phyloP scores from a whole-genome alignment of 192 early-diverging fungal species.

The Haplosporangium gracile region DNA sequence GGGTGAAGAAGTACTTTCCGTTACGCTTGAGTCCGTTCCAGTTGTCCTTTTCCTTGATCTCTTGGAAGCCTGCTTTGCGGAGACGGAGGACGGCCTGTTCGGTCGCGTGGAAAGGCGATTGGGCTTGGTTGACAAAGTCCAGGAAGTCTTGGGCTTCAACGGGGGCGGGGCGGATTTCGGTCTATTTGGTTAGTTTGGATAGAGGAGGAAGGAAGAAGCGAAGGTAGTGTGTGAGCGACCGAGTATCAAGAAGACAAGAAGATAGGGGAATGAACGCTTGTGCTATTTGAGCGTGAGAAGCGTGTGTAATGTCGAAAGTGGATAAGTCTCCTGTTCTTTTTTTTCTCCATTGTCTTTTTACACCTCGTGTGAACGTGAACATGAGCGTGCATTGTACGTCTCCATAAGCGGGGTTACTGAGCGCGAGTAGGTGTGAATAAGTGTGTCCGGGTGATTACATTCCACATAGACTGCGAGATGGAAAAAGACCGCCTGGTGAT shows the following conservation, averaged over 20 bases:
- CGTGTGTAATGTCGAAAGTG: no score
- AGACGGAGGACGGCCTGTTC: conserved; percentile 82
- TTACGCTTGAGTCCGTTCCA: conserved; percentile 79
- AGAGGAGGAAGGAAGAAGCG: background rate
- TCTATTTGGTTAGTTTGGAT: conserved; percentile 3
- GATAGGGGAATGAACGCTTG: no score
- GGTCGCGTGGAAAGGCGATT: conserved; percentile 97
- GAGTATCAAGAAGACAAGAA: background rate
- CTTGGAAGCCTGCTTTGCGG: conserved; percentile 81
- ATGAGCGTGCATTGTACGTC: background rate
- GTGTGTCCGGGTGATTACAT: conserved; percentile 13
- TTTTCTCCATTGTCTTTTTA: background rate
- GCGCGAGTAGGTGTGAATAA: background rate
- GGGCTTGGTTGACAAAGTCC: conserved; percentile 91
- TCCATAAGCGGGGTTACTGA: background rate
- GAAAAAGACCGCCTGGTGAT: conserved; percentile 18
- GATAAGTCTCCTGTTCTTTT: no score
- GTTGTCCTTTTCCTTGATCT: conserved; percentile 90
- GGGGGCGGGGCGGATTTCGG: conserved; percentile 50
- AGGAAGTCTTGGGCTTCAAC: conserved; percentile 74
- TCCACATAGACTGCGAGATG: conserved; percentile 16
- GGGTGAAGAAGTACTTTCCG: conserved; percentile 97
- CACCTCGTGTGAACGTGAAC: no score
- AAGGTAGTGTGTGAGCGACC: background rate
- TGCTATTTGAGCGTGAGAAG: no score